Conservation (phyloP, 148 eudicot genomes). For the Limonium bicolor region DNA sequence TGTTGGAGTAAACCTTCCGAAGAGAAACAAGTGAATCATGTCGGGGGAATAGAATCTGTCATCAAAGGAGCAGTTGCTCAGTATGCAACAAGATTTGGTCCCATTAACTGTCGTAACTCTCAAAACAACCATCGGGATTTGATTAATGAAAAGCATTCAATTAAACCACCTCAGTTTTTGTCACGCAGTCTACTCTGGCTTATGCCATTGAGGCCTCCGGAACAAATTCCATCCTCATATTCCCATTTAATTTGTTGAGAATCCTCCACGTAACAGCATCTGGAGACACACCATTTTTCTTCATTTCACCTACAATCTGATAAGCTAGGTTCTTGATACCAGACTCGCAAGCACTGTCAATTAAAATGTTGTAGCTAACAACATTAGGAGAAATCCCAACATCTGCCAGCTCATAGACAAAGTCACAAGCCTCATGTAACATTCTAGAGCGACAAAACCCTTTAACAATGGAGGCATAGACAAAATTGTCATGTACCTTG, state of each 20-base stretch:
- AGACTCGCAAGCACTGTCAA: slow-evolving; percentile 49
- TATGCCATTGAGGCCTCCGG: neutral
- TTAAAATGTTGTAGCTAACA: slow-evolving; percentile 63
- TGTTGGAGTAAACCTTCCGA: too few species aligned
- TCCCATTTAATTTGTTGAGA: slow-evolving; percentile 47
- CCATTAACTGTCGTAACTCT: too few species aligned
- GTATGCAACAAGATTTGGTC: too few species aligned
- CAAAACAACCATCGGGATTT: too few species aligned
- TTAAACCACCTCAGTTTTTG: too few species aligned
- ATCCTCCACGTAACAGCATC: slow-evolving; percentile 83
- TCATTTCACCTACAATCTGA: slow-evolving; percentile 83
- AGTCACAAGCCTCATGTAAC: slow-evolving; percentile 62
- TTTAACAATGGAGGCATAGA: slow-evolving; percentile 64
- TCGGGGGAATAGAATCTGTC: too few species aligned
- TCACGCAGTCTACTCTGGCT: too few species aligned
- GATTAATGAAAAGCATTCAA: too few species aligned
- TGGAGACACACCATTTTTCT: slow-evolving; percentile 64
- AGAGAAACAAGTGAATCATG: too few species aligned
- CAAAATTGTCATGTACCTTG: slow-evolving; percentile 51
- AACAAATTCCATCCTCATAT: slow-evolving; percentile 5
- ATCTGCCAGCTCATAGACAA: slow-evolving; percentile 76
- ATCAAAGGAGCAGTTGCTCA: too few species aligned
- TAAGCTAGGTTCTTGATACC: slow-evolving; percentile 79
- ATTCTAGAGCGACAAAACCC: slow-evolving; percentile 52
- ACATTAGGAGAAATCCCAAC: slow-evolving; percentile 45